These are phyloP conservation scores for Penicillium arizonense DNA, from an alignment of 495 filamentous ascomycete species.

Conservation along the genomic window DNA sequence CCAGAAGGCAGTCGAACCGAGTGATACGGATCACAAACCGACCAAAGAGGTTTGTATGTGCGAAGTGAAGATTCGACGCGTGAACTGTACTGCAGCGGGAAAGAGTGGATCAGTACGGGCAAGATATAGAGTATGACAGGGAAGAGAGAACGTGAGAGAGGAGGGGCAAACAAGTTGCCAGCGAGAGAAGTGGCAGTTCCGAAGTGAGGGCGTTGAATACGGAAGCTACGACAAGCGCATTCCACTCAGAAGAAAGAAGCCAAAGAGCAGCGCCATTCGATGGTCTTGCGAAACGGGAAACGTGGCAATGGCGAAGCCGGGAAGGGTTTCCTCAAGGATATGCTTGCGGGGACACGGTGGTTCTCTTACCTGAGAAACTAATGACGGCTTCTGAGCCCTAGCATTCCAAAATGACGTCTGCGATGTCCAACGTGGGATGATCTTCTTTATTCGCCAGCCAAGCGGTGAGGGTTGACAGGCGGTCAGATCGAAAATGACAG, in stretches of 20 bases:
- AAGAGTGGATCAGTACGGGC: conserved; percentile 30
- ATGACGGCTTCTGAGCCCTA: conserved; percentile 18
- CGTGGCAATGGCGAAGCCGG: not conserved
- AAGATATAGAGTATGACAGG: not conserved
- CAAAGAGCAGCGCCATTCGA: not conserved
- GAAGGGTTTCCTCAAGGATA: not conserved
- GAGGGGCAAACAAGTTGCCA: not conserved
- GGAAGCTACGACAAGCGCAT: conserved; percentile 4
- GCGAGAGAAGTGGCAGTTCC: not conserved
- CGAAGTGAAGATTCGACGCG: conserved; percentile 20
- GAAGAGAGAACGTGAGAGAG: conserved; percentile 3
- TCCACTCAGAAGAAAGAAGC: conserved; percentile 5
- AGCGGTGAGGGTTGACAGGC: conserved; percentile 11
- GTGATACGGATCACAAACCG: conserved; percentile 25
- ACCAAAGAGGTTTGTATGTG: conserved; percentile 23
- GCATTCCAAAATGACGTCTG: conserved; percentile 34
- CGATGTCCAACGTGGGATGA: conserved; percentile 24
- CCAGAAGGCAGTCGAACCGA: conserved; percentile 25
- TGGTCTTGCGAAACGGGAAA: conserved; percentile 5
- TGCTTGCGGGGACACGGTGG: not conserved
- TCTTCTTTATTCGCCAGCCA: conserved; percentile 17
- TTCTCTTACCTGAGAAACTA: conserved; percentile 29
- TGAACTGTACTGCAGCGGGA: conserved; percentile 29
- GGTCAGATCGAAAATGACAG: conserved; percentile 6
- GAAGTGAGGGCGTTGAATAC: conserved; percentile 1